These are phyloP conservation scores for Musa beccarii DNA, from an alignment of 176 grass and related monocot species.

Conservation along the genomic window DNA sequence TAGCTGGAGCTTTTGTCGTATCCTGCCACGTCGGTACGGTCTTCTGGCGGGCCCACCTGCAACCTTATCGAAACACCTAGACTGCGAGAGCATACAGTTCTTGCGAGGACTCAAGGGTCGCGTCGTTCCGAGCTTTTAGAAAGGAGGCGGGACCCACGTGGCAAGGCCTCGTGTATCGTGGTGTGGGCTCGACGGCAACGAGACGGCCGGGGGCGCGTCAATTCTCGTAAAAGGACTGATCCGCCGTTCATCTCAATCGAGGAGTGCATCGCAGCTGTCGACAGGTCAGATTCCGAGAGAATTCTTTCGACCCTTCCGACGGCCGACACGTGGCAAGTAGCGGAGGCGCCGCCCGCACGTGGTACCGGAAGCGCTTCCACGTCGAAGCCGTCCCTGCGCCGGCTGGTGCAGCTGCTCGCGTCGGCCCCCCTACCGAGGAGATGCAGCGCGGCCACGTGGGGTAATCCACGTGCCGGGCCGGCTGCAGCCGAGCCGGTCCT, in stretches of 20 bases:
- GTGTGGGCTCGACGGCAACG: no score
- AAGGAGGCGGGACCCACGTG: no score
- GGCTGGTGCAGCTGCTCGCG: no score
- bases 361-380: no score
- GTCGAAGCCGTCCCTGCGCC: no score
- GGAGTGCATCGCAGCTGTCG: background rate
- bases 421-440: background rate
- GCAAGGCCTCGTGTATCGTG: no score
- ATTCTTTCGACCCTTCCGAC: background rate
- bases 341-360: background rate
- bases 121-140: no score
- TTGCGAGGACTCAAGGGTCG: no score
- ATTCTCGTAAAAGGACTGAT: background rate
- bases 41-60: background rate
- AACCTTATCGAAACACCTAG: background rate
- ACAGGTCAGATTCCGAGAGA: background rate
- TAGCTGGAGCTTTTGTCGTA: background rate
- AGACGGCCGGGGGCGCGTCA: no score
- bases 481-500: background rate
- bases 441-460: background rate
- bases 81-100: no score
- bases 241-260: background rate
- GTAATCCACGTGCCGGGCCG: background rate
- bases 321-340: background rate
- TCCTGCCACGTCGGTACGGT: no score